These are phyloP conservation scores for Thamnidium elegans DNA, from an alignment of 192 early-diverging fungal species.

Conservation along the genomic window DNA sequence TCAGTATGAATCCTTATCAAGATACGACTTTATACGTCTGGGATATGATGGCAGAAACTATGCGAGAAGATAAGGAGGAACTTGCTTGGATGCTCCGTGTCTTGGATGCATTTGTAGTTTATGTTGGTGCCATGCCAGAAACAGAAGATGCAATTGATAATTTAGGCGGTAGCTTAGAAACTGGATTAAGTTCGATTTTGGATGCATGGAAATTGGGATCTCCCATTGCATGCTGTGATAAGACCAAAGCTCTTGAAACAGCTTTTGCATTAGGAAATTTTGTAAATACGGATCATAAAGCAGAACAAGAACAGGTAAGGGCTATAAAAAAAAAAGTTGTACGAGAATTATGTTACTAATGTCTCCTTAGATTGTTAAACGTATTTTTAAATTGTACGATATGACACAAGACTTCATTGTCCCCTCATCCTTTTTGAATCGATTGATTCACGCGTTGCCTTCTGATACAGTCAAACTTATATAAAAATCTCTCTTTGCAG, in stretches of 20 bases:
- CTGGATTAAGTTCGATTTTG: neutral
- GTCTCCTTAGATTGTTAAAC: constrained; percentile 18
- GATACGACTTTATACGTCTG: neutral
- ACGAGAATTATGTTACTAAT: neutral
- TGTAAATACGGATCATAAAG: neutral
- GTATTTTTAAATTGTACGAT: constrained; percentile 17
- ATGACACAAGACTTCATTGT: too few species aligned
- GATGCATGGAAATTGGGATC: too few species aligned
- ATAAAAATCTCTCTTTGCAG: too few species aligned
- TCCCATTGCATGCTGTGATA: neutral
- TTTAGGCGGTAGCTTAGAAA: neutral
- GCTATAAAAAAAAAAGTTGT: neutral
- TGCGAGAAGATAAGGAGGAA: constrained; percentile 15
- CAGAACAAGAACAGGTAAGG: constrained; percentile 10
- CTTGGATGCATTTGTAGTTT: constrained; percentile 50
- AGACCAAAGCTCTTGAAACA: neutral
- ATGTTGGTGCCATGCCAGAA: constrained; percentile 13
- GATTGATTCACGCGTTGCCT: too few species aligned
- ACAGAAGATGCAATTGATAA: neutral
- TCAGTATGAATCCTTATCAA: neutral
- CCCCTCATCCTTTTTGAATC: too few species aligned
- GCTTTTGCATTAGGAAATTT: constrained; percentile 7
- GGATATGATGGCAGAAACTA: constrained; percentile 2
- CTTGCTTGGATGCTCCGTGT: constrained; percentile 46
- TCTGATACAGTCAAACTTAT: too few species aligned